phyloP scores from a whole-genome alignment of 2,329 filamentous ascomycete species.

The Phialemonium atrogriseum region DNA sequence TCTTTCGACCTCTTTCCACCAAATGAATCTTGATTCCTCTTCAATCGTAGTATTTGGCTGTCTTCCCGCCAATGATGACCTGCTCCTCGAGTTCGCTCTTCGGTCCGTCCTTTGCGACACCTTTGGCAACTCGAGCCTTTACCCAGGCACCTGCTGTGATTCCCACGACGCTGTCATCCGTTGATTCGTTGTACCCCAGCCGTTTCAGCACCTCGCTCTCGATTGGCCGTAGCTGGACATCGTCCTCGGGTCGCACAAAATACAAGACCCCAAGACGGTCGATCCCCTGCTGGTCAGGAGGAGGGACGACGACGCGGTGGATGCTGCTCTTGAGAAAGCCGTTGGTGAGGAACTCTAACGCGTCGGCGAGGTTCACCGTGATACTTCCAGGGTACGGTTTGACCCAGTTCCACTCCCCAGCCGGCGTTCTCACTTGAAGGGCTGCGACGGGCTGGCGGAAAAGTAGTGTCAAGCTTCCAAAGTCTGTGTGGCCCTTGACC shows the following conservation, averaged over 20 bases:
- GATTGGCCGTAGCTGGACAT: conserved; percentile 27
- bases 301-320: conserved; percentile 33
- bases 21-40: no score
- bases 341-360: conserved; percentile 37
- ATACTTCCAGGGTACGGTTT: conserved; percentile 1
- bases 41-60: no score
- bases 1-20: no score
- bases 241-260: conserved; percentile 30
- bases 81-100: no score
- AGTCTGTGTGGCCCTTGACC: conserved; percentile 15
- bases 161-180: conserved; percentile 31
- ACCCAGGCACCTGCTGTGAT: no score
- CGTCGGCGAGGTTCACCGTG: conserved; percentile 8
- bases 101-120: no score
- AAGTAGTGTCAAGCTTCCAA: conserved; percentile 5
- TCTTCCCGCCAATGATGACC: no score
- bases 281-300: conserved; percentile 31
- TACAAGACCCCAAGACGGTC: conserved; percentile 40
- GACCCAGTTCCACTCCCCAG: conserved; percentile 6
- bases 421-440: conserved; percentile 4
- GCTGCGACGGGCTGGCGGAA: conserved; percentile 8
- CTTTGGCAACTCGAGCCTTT: no score
- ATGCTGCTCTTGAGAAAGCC: conserved; percentile 36
- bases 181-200: conserved; percentile 26
- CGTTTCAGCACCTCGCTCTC: conserved; percentile 27